These are phyloP conservation scores for Escovopsis sp. DNA, from an alignment of 2,329 filamentous ascomycete genomes.

Conservation along the genomic window DNA sequence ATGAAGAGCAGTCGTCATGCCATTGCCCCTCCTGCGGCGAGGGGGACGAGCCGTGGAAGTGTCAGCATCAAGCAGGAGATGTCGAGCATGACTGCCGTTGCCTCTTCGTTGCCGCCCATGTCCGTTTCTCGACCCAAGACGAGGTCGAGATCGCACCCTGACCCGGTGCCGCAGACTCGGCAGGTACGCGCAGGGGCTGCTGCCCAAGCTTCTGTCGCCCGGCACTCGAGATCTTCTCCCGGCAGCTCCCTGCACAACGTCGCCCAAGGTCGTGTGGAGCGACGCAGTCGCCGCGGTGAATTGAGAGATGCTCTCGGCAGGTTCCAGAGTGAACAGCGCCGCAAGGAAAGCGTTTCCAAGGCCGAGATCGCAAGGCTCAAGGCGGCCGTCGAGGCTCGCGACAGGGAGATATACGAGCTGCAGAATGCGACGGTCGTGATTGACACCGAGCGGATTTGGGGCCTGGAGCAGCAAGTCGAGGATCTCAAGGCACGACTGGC, in stretches of 20 bases:
- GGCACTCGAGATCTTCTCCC: constrained; percentile 6
- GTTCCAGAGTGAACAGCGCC: constrained; percentile 32
- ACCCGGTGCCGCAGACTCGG: no score
- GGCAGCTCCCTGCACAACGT: constrained; percentile 34
- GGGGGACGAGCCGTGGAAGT: no score
- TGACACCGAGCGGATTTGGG: constrained; percentile 31
- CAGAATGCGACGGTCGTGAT: constrained; percentile 34
- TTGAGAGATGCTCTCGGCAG: constrained; percentile 44
- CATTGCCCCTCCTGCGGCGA: no score
- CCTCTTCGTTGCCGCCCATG: no score
- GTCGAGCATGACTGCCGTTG: no score
- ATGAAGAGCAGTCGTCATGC: no score
- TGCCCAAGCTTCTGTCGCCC: not conserved
- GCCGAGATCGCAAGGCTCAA: constrained; percentile 35
- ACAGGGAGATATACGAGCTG: constrained; percentile 38
- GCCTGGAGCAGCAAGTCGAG: constrained; percentile 25
- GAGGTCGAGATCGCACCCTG: no score
- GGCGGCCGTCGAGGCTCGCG: constrained; percentile 32
- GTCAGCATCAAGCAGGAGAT: no score
- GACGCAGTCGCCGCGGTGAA: constrained; percentile 39
- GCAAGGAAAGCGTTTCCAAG: constrained; percentile 22
- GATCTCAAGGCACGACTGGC: constrained; percentile 20
- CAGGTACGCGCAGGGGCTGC: not conserved
- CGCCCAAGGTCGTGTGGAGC: constrained; percentile 41
- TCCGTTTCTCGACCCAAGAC: no score